Evolutionary conservation across 2,329 filamentous ascomycete genomes (phyloP).

Genomic region (Trichoderma afroharzianum): DNA sequence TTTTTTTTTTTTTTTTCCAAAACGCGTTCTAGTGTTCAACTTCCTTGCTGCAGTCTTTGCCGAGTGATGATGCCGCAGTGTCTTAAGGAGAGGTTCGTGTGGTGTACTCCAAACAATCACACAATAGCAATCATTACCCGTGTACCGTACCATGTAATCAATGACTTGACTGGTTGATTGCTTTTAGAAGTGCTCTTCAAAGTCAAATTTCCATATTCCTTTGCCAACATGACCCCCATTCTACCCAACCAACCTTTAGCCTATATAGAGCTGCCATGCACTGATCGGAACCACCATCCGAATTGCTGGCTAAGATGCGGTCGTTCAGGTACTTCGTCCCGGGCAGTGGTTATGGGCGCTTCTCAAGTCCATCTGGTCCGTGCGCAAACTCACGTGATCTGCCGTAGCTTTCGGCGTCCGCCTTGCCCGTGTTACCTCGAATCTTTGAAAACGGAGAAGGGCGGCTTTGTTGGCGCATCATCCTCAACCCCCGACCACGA

Average conservation of each 20-base stretch:
- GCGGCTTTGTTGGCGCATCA: constrained; percentile 19
- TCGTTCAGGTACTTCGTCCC: not conserved
- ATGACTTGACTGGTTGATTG: not conserved
- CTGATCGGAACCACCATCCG: not conserved
- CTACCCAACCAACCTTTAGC: not conserved
- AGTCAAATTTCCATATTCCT: not conserved
- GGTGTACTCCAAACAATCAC: not conserved
- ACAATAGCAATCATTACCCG: not conserved
- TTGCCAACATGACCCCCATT: not conserved
- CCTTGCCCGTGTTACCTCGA: constrained; percentile 12
- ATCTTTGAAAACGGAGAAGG: constrained; percentile 16
- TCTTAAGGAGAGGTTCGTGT: not conserved
- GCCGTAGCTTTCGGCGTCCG: constrained; percentile 13
- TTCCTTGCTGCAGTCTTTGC: not conserved
- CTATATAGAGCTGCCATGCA: not conserved
- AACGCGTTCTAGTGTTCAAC: not conserved
- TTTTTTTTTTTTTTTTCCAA: not conserved
- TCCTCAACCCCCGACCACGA: not conserved
- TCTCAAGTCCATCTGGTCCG: constrained; percentile 20
- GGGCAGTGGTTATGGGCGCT: not conserved
- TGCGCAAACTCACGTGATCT: constrained; percentile 34
- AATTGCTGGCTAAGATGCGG: not conserved
- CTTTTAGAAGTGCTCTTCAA: not conserved
- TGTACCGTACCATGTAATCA: not conserved
- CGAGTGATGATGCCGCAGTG: not conserved